phyloP scores from a whole-genome alignment of 129 eudicot genomes.

The Smallanthus sonchifolius region DNA sequence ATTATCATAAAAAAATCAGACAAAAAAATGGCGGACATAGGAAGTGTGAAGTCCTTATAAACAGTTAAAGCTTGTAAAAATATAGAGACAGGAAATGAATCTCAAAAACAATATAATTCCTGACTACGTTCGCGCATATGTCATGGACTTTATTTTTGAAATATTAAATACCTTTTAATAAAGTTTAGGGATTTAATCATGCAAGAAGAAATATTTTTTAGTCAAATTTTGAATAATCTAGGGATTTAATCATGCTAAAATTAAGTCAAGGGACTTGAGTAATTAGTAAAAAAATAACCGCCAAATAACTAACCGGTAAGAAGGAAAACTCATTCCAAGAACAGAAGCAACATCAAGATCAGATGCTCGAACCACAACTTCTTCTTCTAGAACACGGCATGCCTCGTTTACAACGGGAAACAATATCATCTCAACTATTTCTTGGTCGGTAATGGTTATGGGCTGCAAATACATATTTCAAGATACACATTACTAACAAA shows the following conservation, averaged over 20 bases:
- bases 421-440: conserved; percentile 79
- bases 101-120: no score
- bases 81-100: no score
- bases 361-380: conserved; percentile 84
- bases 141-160: no score
- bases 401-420: conserved; percentile 97
- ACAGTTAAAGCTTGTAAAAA: no score
- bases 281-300: not conserved
- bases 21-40: not conserved
- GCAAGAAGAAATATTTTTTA: not conserved
- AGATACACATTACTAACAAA: not conserved
- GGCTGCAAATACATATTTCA: conserved; percentile 51
- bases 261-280: no score
- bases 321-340: conserved; percentile 98
- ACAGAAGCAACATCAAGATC: conserved; percentile 93
- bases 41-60: not conserved
- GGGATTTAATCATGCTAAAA: no score
- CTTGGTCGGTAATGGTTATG: conserved; percentile 65
- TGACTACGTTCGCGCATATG: no score
- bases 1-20: not conserved
- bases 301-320: conserved; percentile 69
- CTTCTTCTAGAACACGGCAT: conserved; percentile 90
- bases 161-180: no score
- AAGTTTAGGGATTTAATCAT: not conserved
- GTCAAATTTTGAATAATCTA: no score